phyloP scores from a whole-genome alignment of 805 yeast genomes.

The Ogataea pilisensis region DNA sequence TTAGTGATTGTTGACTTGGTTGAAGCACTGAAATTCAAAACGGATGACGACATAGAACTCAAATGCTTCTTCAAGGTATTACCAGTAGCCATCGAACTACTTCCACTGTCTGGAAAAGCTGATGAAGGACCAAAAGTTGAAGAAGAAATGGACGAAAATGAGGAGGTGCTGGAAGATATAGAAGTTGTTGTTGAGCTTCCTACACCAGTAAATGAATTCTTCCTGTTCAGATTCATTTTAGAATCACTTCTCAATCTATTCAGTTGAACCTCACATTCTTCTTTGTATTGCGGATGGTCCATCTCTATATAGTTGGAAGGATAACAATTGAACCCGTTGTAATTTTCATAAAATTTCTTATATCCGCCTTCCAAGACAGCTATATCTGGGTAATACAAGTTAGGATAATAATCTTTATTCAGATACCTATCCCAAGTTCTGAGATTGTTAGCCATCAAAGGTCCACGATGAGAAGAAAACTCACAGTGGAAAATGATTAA shows the following conservation, averaged over 20 bases:
- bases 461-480: slow-evolving; percentile 91
- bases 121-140: not conserved
- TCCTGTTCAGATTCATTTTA: slow-evolving; percentile 26
- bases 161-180: slow-evolving; percentile 1
- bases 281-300: slow-evolving; percentile 59
- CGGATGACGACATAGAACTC: slow-evolving; percentile 14
- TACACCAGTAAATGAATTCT: slow-evolving; percentile 17
- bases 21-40: slow-evolving; percentile 22
- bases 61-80: slow-evolving; percentile 13
- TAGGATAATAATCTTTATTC: slow-evolving; percentile 75
- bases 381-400: slow-evolving; percentile 81
- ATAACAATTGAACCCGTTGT: slow-evolving; percentile 49
- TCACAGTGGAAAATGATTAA: slow-evolving; percentile 91
- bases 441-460: slow-evolving; percentile 82
- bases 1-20: slow-evolving; percentile 5
- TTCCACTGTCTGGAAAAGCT: not conserved
- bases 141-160: slow-evolving; percentile 1
- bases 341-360: slow-evolving; percentile 63
- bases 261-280: slow-evolving; percentile 41
- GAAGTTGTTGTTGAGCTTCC: slow-evolving; percentile 6
- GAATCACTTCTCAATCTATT: slow-evolving; percentile 35
- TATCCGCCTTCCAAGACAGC: slow-evolving; percentile 91
- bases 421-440: slow-evolving; percentile 76
- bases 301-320: slow-evolving; percentile 84
- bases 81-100: not conserved